phyloP scores from a whole-genome alignment of 1,284 basidiomycete genomes.

The Irpex sp. region DNA sequence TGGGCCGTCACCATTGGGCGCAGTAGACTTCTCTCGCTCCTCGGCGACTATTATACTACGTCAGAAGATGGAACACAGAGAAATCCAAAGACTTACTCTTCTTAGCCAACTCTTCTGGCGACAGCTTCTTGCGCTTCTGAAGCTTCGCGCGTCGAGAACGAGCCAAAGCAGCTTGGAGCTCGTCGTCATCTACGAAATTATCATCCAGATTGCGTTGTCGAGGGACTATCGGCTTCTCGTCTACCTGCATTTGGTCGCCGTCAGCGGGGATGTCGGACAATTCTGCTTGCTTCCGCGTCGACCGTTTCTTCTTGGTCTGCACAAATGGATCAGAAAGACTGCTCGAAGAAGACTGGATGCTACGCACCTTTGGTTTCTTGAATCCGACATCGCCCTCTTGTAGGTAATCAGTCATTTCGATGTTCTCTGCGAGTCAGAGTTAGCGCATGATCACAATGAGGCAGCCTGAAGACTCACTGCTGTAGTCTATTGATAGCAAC shows the following conservation, averaged over 20 bases:
- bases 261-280: slow-evolving; percentile 47
- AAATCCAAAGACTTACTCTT: slow-evolving; percentile 56
- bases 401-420: slow-evolving; percentile 83
- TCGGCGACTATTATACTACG: slow-evolving; percentile 49
- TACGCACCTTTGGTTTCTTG: slow-evolving; percentile 81
- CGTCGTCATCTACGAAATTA: slow-evolving; percentile 98
- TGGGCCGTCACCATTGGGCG: slow-evolving; percentile 29
- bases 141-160: slow-evolving; percentile 79
- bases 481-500: slow-evolving; percentile 85
- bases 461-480: slow-evolving; percentile 52
- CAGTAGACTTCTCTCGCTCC: slow-evolving; percentile 51
- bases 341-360: background rate
- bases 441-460: slow-evolving; percentile 6
- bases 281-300: slow-evolving; percentile 62
- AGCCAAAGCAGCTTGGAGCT: slow-evolving; percentile 90
- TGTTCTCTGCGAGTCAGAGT: slow-evolving; percentile 58
- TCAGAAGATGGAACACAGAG: background rate
- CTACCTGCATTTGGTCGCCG: slow-evolving; percentile 71
- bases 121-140: slow-evolving; percentile 71
- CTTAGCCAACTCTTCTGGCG: slow-evolving; percentile 81
- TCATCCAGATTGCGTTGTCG: slow-evolving; percentile 65
- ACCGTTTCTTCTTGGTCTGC: slow-evolving; percentile 88
- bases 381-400: slow-evolving; percentile 90
- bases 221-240: slow-evolving; percentile 58
- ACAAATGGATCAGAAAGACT: background rate